Base-by-base conservation (phyloP, 2,329 filamentous ascomycete species). In the Xylaria digitata region DNA sequence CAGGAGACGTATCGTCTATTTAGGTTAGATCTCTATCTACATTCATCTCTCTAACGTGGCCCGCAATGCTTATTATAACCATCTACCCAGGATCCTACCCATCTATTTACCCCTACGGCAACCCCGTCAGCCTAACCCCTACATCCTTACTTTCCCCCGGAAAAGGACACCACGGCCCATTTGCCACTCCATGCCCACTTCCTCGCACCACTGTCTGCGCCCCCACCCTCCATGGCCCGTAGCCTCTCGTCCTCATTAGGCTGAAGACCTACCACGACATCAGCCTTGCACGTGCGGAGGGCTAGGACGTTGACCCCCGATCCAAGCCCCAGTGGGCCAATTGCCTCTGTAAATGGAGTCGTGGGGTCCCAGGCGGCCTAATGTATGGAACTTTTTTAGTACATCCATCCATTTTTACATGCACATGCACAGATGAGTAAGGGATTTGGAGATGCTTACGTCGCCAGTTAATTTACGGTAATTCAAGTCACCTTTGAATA, bases 401-500 rank as follows among this genome's bases (percentile, higher is more conserved):
- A n/a, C 17, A 23, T 17, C 19, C 19, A 21, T 49, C 15, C 17
- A 40, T 32, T 19, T 53, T 3, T 37, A 19, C 13, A 40, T 40
- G 13, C 13, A 3, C 37, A 13, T 15, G 37, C 1, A 40, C 15
- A 42, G 17, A 17, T 34, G 9, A 37, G n/a, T 32, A 17, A n/a
- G 21, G 32, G 21, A 3, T 21, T 4, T 2, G 26, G 54, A 3
- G 13, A 26, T n/a, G 83, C 90, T 83, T 82, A 95, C 93, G 84
- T 99, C 96, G 55, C 89, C 92, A 34, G 91, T 94, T 71, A 99
- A 80, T 80, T 99, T 99, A 68, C 96, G 86, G 80, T 98, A 99
- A 82, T 99, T 99, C 73, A 99, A 79, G 77, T 99, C 96, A 2
- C 96, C 96, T 84, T 99, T 99, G 84, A 98, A 98, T 63, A 99